Percentiles rank a stretch among this genome's conserved stretches.
Evolutionary conservation across 371 early-diverging fungal genomes (phyloP).

Genomic region (Phascolomyces articulosus): DNA sequence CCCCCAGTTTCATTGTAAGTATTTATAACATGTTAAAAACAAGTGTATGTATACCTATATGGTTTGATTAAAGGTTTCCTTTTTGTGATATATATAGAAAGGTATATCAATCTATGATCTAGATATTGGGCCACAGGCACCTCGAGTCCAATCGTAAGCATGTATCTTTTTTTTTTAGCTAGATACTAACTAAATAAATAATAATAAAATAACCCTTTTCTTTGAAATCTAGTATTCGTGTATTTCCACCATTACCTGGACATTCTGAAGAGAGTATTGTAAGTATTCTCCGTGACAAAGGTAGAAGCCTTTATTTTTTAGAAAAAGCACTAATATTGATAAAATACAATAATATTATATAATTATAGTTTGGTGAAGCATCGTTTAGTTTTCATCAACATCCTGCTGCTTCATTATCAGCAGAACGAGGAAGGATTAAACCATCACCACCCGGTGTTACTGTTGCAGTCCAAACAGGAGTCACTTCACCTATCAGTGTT

Average conservation of each 20-base stretch:
- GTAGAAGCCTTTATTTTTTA: too few species aligned
- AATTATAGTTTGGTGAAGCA: slow-evolving; percentile 45
- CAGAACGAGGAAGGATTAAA: slow-evolving; percentile 18
- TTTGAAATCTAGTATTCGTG: slow-evolving; percentile 40
- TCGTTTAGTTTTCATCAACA: slow-evolving; percentile 51
- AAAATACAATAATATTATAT: too few species aligned
- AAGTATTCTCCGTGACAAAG: slow-evolving; percentile 13
- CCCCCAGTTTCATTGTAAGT: slow-evolving; percentile 41
- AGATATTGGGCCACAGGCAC: slow-evolving; percentile 51
- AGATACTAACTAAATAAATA: too few species aligned
- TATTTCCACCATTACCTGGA: slow-evolving; percentile 49
- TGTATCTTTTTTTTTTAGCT: too few species aligned
- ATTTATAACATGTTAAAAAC: too few species aligned
- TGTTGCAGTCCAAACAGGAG: slow-evolving; percentile 33
- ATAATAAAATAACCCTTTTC: too few species aligned
- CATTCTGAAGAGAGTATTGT: slow-evolving; percentile 51
- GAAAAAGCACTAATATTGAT: too few species aligned
- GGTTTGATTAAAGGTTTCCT: neutral
- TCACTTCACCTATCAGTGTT: slow-evolving; percentile 32
- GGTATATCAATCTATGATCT: slow-evolving; percentile 41
- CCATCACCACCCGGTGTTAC: slow-evolving; percentile 40
- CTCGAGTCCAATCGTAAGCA: slow-evolving; percentile 44
- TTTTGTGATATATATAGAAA: slow-evolving; percentile 25
- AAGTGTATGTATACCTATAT: neutral
- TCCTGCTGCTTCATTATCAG: slow-evolving; percentile 35